Evolutionary conservation across 352 stramenopile species (phyloP), one percentile per base, ranked within the genome.

Genomic region (Peronospora tabacina): DNA sequence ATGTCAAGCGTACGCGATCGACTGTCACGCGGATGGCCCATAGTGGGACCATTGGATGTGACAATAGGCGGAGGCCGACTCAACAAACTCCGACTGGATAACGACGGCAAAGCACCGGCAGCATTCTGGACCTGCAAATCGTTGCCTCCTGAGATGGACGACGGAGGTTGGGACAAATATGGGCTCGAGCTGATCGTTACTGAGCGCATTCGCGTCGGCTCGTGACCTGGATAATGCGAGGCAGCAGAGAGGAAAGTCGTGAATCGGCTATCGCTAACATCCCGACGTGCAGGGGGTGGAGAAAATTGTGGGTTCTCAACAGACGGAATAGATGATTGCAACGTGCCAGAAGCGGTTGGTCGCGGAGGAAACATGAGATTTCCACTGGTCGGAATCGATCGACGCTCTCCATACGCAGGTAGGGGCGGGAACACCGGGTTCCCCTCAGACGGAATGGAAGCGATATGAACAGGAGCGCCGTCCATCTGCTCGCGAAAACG

Each of bases 1-100:
- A 94, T 89, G 44, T 94, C 82, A 16, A 94, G 61, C 15, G 82
- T 94, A 42, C 87, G 80, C 37, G 82, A 94, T 32, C 82, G 76
- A 22, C 70, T 69, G 58, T 94, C 82, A 42, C 82, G 82, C 8
- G 82, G 70, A 29, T 86, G 72, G 19, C 78, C 75, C 70, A 90
- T 82, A 4, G 76, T 74, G 7, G 74, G 72, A 1, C 72, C 69
- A 24, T 50, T 50, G 16, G 47, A 54, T 4, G 42, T 52, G 22
- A 60, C 50, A 52, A 63, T 61, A 4, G 60, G 43, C 12, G 58
- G 49, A 24, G 53, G 51, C 20, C 53, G 63, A 20, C 58, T 58
- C 37, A 87, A 35, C 28, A 72, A 49, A 28, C 55, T 78, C 19
- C 75, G 75, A 28, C 65, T 82, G 12, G 70, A 67, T 3, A 91